Conservation (phyloP, 2,329 filamentous ascomycete species). For the Ophiocordyceps camponoti-saundersi region DNA sequence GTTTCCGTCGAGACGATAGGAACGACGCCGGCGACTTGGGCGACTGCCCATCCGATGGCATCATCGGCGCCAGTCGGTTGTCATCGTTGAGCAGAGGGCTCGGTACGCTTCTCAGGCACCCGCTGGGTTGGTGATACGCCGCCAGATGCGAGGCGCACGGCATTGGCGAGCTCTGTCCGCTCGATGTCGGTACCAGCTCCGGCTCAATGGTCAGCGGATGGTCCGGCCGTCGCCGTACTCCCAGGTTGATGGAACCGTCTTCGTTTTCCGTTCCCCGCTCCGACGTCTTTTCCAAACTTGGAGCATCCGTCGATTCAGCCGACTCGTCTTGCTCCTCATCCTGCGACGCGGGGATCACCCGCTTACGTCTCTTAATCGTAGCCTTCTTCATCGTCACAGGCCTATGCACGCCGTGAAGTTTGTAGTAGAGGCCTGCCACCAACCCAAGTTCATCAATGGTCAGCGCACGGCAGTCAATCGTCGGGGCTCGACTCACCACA, state of each 20-base stretch:
- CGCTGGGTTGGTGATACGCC: slow-evolving; percentile 31
- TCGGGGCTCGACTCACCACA: slow-evolving; percentile 44
- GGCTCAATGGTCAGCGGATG: slow-evolving; percentile 29
- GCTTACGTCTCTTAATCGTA: slow-evolving; percentile 88
- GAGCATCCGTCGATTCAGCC: slow-evolving; percentile 24
- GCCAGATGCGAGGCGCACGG: slow-evolving; percentile 26
- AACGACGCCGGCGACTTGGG: slow-evolving; percentile 45
- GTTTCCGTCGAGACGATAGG: slow-evolving; percentile 42
- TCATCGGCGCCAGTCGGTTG: slow-evolving; percentile 39
- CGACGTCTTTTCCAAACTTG: slow-evolving; percentile 17
- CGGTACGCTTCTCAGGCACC: slow-evolving; percentile 17
- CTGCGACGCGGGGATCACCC: slow-evolving; percentile 66
- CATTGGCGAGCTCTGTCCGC: slow-evolving; percentile 25
- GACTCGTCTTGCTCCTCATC: slow-evolving; percentile 32
- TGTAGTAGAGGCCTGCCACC: slow-evolving; percentile 73
- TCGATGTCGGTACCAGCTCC: slow-evolving; percentile 24
- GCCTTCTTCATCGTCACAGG: slow-evolving; percentile 98
- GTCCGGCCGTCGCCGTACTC: slow-evolving; percentile 31
- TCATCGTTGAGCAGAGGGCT: slow-evolving; percentile 33
- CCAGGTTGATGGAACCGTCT: slow-evolving; percentile 48
- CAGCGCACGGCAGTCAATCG: not conserved
- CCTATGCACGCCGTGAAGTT: slow-evolving; percentile 82
- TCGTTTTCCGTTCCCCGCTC: slow-evolving; percentile 42
- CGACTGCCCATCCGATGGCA: slow-evolving; percentile 32
- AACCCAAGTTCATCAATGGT: not conserved